These are phyloP conservation scores for Raddia distichophylla DNA, from an alignment of 176 grass and related monocot species.

Conservation along the genomic window DNA sequence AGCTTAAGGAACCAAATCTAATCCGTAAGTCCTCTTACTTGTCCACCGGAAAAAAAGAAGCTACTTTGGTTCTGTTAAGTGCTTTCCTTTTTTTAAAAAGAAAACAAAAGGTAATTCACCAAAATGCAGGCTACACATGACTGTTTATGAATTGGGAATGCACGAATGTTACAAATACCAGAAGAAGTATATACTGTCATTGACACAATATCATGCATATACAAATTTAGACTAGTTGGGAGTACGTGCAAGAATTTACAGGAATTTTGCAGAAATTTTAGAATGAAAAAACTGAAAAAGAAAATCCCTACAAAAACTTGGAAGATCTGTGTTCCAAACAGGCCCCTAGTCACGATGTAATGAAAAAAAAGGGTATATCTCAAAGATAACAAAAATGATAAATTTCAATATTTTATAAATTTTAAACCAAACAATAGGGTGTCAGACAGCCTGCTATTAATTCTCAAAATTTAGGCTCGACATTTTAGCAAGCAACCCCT, in stretches of 20 bases:
- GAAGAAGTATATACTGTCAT: not conserved
- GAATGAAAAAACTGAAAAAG: too few relatives aligned
- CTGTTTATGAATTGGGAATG: not conserved
- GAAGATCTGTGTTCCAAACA: too few relatives aligned
- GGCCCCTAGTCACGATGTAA: not conserved
- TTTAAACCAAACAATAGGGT: too few relatives aligned
- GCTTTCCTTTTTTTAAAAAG: not conserved
- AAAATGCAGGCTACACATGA: not conserved
- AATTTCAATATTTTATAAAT: not conserved
- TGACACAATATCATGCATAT: not conserved
- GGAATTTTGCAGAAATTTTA: too few relatives aligned
- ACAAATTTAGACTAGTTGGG: not conserved
- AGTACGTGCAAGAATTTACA: too few relatives aligned
- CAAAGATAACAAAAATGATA: not conserved
- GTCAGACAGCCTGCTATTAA: too few relatives aligned
- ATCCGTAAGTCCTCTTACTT: not conserved
- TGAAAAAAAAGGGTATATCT: not conserved
- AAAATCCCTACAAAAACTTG: too few relatives aligned
- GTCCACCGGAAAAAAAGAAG: not conserved
- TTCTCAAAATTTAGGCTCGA: too few relatives aligned
- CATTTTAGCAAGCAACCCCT: not conserved
- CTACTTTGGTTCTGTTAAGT: not conserved
- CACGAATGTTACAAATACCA: not conserved
- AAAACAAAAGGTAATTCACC: not conserved
- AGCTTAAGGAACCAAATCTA: conserved; percentile 37